A percentile compares a stretch with the other conserved stretches of the same genome.
phyloP scores from a whole-genome alignment of 2,329 filamentous ascomycete species.

The Calonectria henricotiae region DNA sequence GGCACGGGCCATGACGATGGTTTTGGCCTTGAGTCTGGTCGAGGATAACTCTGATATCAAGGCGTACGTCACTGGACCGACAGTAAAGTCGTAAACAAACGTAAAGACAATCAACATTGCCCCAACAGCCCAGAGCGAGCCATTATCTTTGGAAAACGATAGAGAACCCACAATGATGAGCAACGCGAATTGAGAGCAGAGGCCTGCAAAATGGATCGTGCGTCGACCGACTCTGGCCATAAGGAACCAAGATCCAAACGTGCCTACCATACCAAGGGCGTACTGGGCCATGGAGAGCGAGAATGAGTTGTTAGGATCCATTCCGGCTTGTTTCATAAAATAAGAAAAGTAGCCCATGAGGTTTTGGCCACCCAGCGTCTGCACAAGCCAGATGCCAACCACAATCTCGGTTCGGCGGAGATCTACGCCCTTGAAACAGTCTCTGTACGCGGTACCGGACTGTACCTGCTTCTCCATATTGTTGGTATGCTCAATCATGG shows the following conservation, averaged over 20 bases:
- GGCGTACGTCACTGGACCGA: constrained; percentile 70
- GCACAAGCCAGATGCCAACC: constrained; percentile 66
- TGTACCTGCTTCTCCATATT: constrained; percentile 64
- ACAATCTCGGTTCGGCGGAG: constrained; percentile 70
- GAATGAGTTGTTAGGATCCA: constrained; percentile 63
- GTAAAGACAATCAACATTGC: constrained; percentile 68
- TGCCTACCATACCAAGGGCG: constrained; percentile 68
- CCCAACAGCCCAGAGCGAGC: constrained; percentile 63
- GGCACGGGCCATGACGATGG: constrained; percentile 67
- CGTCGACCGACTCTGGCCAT: constrained; percentile 68
- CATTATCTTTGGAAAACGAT: constrained; percentile 57
- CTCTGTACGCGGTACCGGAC: constrained; percentile 63
- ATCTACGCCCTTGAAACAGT: constrained; percentile 70
- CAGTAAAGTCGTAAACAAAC: constrained; percentile 70
- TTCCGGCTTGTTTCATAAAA: constrained; percentile 65
- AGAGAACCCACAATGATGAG: constrained; percentile 62
- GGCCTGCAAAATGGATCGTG: constrained; percentile 66
- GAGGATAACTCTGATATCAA: constrained; percentile 70
- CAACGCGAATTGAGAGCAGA: constrained; percentile 60
- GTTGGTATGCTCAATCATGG: constrained; percentile 71
- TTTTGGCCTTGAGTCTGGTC: constrained; percentile 70
- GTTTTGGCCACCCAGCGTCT: constrained; percentile 66
- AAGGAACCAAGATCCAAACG: constrained; percentile 67
- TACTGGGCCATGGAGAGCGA: constrained; percentile 66
- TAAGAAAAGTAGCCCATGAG: constrained; percentile 68